These are phyloP conservation scores for Colletotrichum tofieldiae DNA, from an alignment of 2,329 filamentous ascomycete genomes.

Conservation along the genomic window DNA sequence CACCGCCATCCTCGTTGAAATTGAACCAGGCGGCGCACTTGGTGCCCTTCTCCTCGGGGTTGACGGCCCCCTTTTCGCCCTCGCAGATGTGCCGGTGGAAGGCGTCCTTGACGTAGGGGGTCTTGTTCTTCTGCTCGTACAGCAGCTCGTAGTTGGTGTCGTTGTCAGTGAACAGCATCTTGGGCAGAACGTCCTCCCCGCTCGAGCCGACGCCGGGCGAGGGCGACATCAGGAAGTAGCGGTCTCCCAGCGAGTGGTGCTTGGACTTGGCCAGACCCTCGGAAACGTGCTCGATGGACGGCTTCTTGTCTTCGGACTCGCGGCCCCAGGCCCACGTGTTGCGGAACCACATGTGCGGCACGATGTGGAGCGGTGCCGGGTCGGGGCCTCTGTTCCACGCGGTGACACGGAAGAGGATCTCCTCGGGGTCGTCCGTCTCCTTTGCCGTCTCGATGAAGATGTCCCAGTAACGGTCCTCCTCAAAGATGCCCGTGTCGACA, in stretches of 20 bases:
- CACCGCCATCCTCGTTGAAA: slow-evolving; percentile 91
- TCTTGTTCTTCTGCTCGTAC: slow-evolving; percentile 84
- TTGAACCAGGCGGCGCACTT: slow-evolving; percentile 94
- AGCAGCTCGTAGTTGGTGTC: slow-evolving; percentile 89
- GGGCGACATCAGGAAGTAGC: slow-evolving; percentile 88
- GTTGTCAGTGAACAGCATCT: slow-evolving; percentile 94
- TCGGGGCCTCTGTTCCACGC: slow-evolving; percentile 97
- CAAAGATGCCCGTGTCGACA: slow-evolving; percentile 88
- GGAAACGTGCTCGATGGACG: slow-evolving; percentile 77
- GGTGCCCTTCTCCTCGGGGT: slow-evolving; percentile 85
- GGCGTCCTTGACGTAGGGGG: slow-evolving; percentile 93
- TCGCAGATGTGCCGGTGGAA: slow-evolving; percentile 92
- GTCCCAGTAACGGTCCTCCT: slow-evolving; percentile 95
- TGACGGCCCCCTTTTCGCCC: slow-evolving; percentile 84
- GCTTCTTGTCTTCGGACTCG: slow-evolving; percentile 83
- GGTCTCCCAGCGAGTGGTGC: slow-evolving; percentile 85
- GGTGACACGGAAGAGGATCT: slow-evolving; percentile 93
- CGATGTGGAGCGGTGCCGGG: slow-evolving; percentile 90
- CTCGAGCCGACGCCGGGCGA: slow-evolving; percentile 87
- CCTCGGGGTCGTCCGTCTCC: slow-evolving; percentile 91
- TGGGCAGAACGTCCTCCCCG: slow-evolving; percentile 86
- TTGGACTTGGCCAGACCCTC: slow-evolving; percentile 82
- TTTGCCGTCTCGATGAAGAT: slow-evolving; percentile 98
- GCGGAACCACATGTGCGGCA: slow-evolving; percentile 96
- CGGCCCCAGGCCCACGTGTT: slow-evolving; percentile 98